Base-by-base conservation (phyloP, 495 filamentous ascomycete genomes). In the Xylaria sp. region DNA sequence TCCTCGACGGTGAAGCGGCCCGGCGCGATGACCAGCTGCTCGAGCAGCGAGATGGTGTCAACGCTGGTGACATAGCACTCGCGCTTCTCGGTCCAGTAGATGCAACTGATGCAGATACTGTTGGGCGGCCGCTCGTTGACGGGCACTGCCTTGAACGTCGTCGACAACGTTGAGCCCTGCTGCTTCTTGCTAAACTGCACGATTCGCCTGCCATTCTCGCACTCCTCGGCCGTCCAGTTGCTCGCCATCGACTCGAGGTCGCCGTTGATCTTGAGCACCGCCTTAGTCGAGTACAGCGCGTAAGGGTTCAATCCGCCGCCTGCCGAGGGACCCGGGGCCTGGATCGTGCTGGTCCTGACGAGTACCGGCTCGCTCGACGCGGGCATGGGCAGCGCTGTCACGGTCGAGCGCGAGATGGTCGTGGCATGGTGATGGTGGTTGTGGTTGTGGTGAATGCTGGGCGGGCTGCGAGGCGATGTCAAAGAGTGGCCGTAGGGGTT, bases 61-160 rank as follows among this genome's bases (percentile, higher is more conserved):
- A 98, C 97, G 71, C 95, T 97, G 1, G 96, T 99, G 44, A 97
- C 92, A 78, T 88, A 98, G 80, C 91, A 97, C 73, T 96, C 93
- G 6, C 90, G 80, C 76, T 93, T 96, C 75, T 95, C 94, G 68
- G 91, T 91, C 97, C 97, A 99, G 84, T 88, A 90, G 72, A 97
- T 97, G 81, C 93, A 97, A 83, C 92, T 95, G 77, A 97, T 91
- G 81, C 92, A 94, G 53, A 93, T 91, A 80, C 90, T 93, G 76
- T 92, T 90, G 0, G 90, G 89, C 17, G 88, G 87, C 40, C 90
- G 86, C 61, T 95, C 91, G 76, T 91, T 90, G 15, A 85, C 88
- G 5, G 89, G 81, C 17, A 95, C 89, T 0, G 92, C 83, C 71
- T 88, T 88, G 82, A 97, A 97, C 19, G 86, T 88, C 12, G 90